A percentile compares a stretch with the other conserved stretches of the same genome.
phyloP scores from a whole-genome alignment of 345 rosid genomes.

The Brassica rapa region DNA sequence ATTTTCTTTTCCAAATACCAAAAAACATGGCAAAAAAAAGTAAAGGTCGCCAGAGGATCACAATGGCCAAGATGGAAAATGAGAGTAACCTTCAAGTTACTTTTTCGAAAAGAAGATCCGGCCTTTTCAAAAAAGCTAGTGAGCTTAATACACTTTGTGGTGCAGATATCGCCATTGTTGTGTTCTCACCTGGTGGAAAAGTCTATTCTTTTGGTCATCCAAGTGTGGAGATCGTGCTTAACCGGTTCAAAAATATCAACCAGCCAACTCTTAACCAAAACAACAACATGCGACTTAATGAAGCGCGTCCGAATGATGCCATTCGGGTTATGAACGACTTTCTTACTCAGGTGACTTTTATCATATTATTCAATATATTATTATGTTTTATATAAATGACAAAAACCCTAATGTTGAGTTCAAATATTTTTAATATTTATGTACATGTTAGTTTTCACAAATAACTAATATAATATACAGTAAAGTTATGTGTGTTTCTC shows the following conservation, averaged over 20 bases:
- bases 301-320: slow-evolving; percentile 45
- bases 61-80: slow-evolving; percentile 34
- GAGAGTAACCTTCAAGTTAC: slow-evolving; percentile 37
- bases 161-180: slow-evolving; percentile 21
- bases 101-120: slow-evolving; percentile 37
- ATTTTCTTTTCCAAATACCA: not conserved
- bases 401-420: not conserved
- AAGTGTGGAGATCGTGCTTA: slow-evolving; percentile 42
- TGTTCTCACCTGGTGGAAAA: slow-evolving; percentile 40
- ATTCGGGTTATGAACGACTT: slow-evolving; percentile 47
- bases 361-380: not conserved
- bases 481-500: not conserved
- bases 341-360: slow-evolving; percentile 42
- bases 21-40: slow-evolving; percentile 41
- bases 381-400: not conserved
- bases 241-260: slow-evolving; percentile 42
- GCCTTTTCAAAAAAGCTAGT: slow-evolving; percentile 37
- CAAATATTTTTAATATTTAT: not conserved
- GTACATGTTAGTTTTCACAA: not conserved
- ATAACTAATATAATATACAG: not conserved
- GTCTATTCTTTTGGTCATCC: slow-evolving; percentile 62
- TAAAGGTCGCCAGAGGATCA: slow-evolving; percentile 34
- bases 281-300: slow-evolving; percentile 26
- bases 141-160: slow-evolving; percentile 38
- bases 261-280: slow-evolving; percentile 1